These are phyloP conservation scores for Corrigiola litoralis DNA, from an alignment of 179 eudicot species.

Conservation along the genomic window DNA sequence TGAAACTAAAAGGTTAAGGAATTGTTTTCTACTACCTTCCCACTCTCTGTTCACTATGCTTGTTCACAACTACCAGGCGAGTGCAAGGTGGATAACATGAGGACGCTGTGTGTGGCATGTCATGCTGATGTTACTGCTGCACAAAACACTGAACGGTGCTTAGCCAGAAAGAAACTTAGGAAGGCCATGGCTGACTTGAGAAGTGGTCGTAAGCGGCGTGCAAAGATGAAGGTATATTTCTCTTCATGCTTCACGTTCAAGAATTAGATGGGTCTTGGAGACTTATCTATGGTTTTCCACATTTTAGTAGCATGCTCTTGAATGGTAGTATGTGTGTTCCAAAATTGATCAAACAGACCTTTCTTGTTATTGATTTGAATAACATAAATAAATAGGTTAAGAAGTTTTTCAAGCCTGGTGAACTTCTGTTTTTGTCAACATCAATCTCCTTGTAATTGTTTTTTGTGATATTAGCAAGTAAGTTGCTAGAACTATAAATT, in stretches of 20 bases:
- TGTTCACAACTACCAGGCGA: conserved; percentile 52
- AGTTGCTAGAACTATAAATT: not conserved
- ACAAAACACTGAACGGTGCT: conserved; percentile 65
- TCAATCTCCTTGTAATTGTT: too few species aligned
- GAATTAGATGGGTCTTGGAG: not conserved
- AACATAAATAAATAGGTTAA: too few species aligned
- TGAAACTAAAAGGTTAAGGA: too few species aligned
- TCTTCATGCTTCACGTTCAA: not conserved
- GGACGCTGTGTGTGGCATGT: conserved; percentile 93
- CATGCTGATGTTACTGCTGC: conserved; percentile 89
- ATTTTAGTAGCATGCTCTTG: too few species aligned
- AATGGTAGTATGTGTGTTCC: too few species aligned
- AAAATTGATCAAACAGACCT: too few species aligned
- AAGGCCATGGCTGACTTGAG: conserved; percentile 28
- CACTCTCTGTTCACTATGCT: not conserved
- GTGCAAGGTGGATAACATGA: conserved; percentile 88
- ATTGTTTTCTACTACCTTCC: not conserved
- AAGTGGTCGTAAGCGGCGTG: conserved; percentile 20
- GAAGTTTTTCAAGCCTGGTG: too few species aligned
- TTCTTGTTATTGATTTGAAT: too few species aligned
- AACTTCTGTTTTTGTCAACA: too few species aligned
- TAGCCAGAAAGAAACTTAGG: conserved; percentile 54
- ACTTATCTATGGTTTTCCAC: not conserved
- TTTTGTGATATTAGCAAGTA: not conserved
- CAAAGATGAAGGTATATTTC: conserved; percentile 38